Conservation (phyloP, 306 rosid genomes). For the Vigna radiata region DNA sequence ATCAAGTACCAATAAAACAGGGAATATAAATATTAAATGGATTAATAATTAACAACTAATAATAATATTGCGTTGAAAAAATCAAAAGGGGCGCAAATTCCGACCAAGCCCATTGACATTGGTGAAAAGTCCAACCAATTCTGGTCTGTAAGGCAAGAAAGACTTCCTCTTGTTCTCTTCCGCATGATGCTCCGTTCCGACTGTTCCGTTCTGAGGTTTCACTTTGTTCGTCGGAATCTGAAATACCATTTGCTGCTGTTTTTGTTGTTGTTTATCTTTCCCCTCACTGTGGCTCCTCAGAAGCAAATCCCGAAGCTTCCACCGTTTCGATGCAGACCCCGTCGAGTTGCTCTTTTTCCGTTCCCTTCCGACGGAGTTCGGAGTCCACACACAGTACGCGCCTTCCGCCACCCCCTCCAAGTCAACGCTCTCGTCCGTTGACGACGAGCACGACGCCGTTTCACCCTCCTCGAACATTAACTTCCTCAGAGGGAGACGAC, state of each 20-base stretch:
- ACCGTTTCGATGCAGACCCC: slow-evolving; percentile 72
- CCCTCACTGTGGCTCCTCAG: slow-evolving; percentile 61
- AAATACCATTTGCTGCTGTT: slow-evolving; percentile 32
- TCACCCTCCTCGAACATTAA: slow-evolving; percentile 82
- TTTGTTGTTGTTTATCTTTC: slow-evolving; percentile 41
- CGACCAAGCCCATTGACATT: slow-evolving; percentile 71
- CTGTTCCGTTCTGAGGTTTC: background rate
- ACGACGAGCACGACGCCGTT: slow-evolving; percentile 58
- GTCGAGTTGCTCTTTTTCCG: slow-evolving; percentile 65
- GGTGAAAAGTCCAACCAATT: slow-evolving; percentile 63
- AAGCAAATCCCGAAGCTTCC: slow-evolving; percentile 77
- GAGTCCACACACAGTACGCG: slow-evolving; percentile 81
- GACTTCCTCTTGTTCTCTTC: slow-evolving; percentile 57
- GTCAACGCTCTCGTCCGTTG: slow-evolving; percentile 67
- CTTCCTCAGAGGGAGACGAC: slow-evolving; percentile 69
- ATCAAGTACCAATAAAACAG: background rate
- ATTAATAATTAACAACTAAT: background rate
- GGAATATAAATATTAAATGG: background rate
- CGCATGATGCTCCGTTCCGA: slow-evolving; percentile 18
- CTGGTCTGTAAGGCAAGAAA: slow-evolving; percentile 57
- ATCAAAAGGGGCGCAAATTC: slow-evolving; percentile 75
- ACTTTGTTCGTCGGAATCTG: slow-evolving; percentile 32
- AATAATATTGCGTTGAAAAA: background rate
- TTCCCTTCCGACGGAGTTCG: slow-evolving; percentile 33
- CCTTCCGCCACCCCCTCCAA: slow-evolving; percentile 55